Evolutionary conservation across 306 rosid genomes (phyloP).

Genomic region (Quercus mongolica): DNA sequence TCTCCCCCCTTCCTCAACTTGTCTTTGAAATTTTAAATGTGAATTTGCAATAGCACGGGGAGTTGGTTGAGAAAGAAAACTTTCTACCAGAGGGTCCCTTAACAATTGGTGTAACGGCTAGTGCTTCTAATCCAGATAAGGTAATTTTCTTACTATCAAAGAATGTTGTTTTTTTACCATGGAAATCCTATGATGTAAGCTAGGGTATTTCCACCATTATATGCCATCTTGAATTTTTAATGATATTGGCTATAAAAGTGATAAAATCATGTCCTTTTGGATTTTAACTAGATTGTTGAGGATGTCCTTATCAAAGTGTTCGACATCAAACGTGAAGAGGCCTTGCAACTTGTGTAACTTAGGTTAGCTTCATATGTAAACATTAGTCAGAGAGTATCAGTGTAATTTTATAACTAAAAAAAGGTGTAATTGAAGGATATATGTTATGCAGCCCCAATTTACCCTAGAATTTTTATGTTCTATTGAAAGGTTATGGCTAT

Average conservation of each 20-base stretch:
- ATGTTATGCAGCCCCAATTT: too few species aligned
- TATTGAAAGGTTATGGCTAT: too few species aligned
- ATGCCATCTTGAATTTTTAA: not conserved
- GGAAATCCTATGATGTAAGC: not conserved
- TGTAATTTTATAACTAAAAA: too few species aligned
- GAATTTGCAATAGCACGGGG: conserved; percentile 63
- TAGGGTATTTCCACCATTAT: not conserved
- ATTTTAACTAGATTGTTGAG: too few species aligned
- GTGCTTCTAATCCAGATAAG: conserved; percentile 97
- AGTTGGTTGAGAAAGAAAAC: conserved; percentile 89
- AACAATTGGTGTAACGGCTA: conserved; percentile 81
- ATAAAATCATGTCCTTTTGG: too few species aligned
- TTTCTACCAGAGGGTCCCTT: conserved; percentile 83
- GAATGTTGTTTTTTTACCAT: not conserved
- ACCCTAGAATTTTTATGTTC: too few species aligned
- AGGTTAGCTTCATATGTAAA: too few species aligned
- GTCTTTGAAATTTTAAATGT: not conserved
- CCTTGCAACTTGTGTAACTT: too few species aligned
- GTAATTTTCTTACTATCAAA: conserved; percentile 33
- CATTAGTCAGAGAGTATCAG: too few species aligned
- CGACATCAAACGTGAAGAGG: too few species aligned
- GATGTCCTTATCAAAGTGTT: too few species aligned
- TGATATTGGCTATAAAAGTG: not conserved
- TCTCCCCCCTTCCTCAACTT: accelerated
- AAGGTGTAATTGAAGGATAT: too few species aligned